Evolutionary conservation across 2,329 filamentous ascomycete species (phyloP).

Genomic region (Lojkania enalia): DNA sequence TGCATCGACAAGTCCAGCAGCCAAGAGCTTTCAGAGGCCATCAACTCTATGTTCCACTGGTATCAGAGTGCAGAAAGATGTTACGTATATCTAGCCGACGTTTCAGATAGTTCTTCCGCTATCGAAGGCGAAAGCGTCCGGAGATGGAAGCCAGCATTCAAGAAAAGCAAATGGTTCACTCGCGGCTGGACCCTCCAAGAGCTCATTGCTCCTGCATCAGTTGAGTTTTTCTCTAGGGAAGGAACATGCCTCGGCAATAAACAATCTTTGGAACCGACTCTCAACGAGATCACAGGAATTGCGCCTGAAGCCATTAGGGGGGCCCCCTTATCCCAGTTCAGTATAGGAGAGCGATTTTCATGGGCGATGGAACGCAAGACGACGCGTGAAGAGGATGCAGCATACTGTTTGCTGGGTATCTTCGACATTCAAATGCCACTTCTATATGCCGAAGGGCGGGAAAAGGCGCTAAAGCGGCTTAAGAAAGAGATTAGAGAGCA

Average conservation of each 20-base stretch:
- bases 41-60: constrained; percentile 1
- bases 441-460: constrained; percentile 8
- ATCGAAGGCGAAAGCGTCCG: background rate
- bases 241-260: constrained; percentile 9
- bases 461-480: constrained; percentile 5
- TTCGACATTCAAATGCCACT: constrained; percentile 14
- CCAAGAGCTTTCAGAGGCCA: background rate
- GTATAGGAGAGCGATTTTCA: constrained; percentile 9
- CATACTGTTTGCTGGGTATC: constrained; percentile 15
- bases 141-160: background rate
- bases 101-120: background rate
- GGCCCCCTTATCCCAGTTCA: constrained; percentile 9
- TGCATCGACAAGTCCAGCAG: background rate
- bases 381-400: constrained; percentile 15
- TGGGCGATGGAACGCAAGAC: constrained; percentile 20
- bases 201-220: constrained; percentile 4
- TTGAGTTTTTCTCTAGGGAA: constrained; percentile 2
- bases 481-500: constrained; percentile 10
- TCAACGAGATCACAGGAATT: constrained; percentile 8
- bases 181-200: too few relatives aligned
- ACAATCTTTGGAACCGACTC: constrained; percentile 10
- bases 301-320: constrained; percentile 4
- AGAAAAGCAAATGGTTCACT: background rate
- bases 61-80: constrained; percentile 1
- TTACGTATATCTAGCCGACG: constrained; percentile 4